Evolutionary conservation across 176 grass and related monocot genomes (phyloP).

Genomic region (Eragrostis nindensis): DNA sequence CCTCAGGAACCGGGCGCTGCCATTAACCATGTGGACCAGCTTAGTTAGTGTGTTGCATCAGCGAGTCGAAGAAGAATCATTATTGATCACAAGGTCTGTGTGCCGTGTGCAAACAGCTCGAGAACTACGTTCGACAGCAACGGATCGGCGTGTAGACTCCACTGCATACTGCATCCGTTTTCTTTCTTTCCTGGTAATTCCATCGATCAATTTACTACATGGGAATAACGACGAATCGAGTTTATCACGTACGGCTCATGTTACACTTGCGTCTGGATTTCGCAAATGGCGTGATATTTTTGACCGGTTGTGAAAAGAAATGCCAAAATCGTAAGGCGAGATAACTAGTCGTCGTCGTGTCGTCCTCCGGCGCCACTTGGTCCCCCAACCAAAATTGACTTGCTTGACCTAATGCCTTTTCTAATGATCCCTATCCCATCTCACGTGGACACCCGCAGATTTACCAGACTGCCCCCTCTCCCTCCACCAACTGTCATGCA

Average conservation of each 20-base stretch:
- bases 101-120: conserved; percentile 32
- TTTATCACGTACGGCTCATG: neutral
- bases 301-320: conserved; percentile 21
- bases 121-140: conserved; percentile 17
- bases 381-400: conserved; percentile 48
- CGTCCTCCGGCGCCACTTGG: conserved; percentile 36
- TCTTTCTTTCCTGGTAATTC: neutral
- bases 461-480: conserved; percentile 26
- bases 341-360: conserved; percentile 25
- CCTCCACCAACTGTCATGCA: neutral
- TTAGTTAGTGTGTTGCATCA: conserved; percentile 38
- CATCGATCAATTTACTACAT: neutral
- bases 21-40: conserved; percentile 42
- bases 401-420: conserved; percentile 33
- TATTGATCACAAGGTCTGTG: conserved; percentile 14
- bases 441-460: neutral
- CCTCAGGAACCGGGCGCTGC: conserved; percentile 23
- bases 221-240: neutral
- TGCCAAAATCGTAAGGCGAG: conserved; percentile 15
- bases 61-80: conserved; percentile 16
- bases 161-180: neutral
- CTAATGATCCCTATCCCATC: neutral
- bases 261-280: conserved; percentile 1
- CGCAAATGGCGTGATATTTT: conserved; percentile 35
- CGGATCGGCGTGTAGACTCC: conserved; percentile 2